Conservation (phyloP, 768 basidiomycete genomes). For the Boletales sp. region DNA sequence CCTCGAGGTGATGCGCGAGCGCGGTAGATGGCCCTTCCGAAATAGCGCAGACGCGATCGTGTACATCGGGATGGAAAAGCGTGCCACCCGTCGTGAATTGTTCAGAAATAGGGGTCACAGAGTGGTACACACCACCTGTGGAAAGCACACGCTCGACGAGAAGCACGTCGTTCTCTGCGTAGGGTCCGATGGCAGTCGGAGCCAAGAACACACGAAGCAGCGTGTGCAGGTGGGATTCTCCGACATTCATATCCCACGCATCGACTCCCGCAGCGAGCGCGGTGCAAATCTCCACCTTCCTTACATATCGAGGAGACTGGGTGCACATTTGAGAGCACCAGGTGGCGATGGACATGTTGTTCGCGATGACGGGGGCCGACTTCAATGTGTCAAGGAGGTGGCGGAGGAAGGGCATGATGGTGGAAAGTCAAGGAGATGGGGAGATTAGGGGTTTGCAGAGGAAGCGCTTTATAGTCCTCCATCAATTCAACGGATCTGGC, state of each 20-base stretch:
- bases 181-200: neutral
- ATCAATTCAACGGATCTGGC: too few species aligned
- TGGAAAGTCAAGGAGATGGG: too few species aligned
- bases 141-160: slow-evolving; percentile 18
- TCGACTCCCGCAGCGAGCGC: neutral
- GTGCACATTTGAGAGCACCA: neutral
- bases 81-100: neutral
- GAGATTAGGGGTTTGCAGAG: too few species aligned
- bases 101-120: slow-evolving; percentile 1
- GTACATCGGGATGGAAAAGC: slow-evolving; percentile 6
- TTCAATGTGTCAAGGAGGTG: too few species aligned
- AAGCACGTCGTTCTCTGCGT: neutral
- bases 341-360: slow-evolving; percentile 1
- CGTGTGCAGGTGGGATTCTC: slow-evolving; percentile 1
- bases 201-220: slow-evolving; percentile 4
- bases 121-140: neutral
- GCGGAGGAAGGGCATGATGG: too few species aligned
- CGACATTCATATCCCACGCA: neutral
- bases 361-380: neutral
- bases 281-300: slow-evolving; percentile 12
- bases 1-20: slow-evolving; percentile 2
- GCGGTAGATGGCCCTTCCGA: neutral
- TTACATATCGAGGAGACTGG: slow-evolving; percentile 2
- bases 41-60: slow-evolving; percentile 9
- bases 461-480: too few species aligned